Evolutionary conservation across 2,329 filamentous ascomycete genomes (phyloP), one percentile per base, ranked within the genome.

Genomic region (Furcasterigmium furcatum): DNA sequence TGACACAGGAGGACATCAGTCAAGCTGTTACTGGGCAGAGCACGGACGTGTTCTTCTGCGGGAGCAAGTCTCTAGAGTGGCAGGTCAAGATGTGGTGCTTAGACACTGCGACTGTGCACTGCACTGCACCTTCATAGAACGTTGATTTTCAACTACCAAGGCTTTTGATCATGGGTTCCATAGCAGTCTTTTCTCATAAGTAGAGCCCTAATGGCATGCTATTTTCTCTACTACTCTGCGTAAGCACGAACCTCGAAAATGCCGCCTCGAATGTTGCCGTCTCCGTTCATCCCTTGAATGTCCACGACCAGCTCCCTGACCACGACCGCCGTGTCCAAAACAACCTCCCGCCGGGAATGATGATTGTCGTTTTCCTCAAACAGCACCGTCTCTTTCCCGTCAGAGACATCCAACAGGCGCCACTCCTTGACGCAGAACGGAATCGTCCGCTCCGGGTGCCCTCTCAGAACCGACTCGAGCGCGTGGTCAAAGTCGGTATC

Each of bases 401-500:
- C 47, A 5, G 48, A 52, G 9, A 55, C 44, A 45, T 56, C 55
- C 1, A 56, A 25, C 3, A 56, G n/a, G 5, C 55, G 43, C 55
- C 54, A 58, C 32, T 46, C 47, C 43, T 54, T 57, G n/a, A 48
- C 53, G 25, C 55, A 55, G 34, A 56, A 56, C 4, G 54, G 52
- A 34, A 56, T 56, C 8, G 52, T 43, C 9, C 53, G 48, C 42
- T 57, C 55, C 2, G 54, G 54, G 24, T 57, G 55, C 7, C 55
- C 55, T 9, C 55, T 52, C 20, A 56, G 52, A 8, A 58, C 54
- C 2, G 54, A 58, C 36, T 58, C 55, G 4, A 56, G 45, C 2
- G 54, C 54, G 36, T 56, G 53, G 45, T 58, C 55, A 42, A 51
- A 56, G 46, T 58, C 55, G 3, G 55, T 55, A 44, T 58, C 55